phyloP scores from a whole-genome alignment of 2,329 filamentous ascomycete species.

The Phialemonium atrogriseum region DNA sequence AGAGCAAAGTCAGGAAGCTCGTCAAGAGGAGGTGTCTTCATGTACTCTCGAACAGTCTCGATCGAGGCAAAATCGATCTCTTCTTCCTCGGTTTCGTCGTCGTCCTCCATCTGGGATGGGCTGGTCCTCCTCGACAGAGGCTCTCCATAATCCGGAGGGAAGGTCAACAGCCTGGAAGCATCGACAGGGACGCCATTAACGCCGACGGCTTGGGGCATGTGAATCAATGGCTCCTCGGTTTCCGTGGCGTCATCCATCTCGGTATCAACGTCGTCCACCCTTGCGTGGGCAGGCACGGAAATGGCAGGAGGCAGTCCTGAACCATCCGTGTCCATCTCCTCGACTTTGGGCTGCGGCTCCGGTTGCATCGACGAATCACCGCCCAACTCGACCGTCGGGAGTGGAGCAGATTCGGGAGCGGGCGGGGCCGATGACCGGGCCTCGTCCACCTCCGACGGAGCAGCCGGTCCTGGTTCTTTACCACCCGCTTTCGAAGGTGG shows the following conservation, averaged over 20 bases:
- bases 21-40: constrained; percentile 46
- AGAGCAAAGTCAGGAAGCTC: constrained; percentile 40
- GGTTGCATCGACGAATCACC: constrained; percentile 8
- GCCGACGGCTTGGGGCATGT: constrained; percentile 5
- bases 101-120: constrained; percentile 41
- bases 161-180: constrained; percentile 7
- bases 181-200: constrained; percentile 14
- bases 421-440: constrained; percentile 1
- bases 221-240: no score
- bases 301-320: constrained; percentile 17
- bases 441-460: constrained; percentile 3
- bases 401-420: constrained; percentile 9
- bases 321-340: constrained; percentile 32
- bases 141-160: constrained; percentile 10
- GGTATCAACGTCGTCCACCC: constrained; percentile 20
- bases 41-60: constrained; percentile 40
- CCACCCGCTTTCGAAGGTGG: constrained; percentile 10
- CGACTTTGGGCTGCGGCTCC: constrained; percentile 26
- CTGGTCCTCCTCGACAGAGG: constrained; percentile 26
- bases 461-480: constrained; percentile 5
- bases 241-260: constrained; percentile 27
- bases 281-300: constrained; percentile 12
- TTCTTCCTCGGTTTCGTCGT: constrained; percentile 47
- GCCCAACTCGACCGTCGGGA: constrained; percentile 11
- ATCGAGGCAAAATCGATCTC: constrained; percentile 42